Evolutionary conservation across 2,329 filamentous ascomycete genomes (phyloP).

Genomic region (Penicillium corylophilum): DNA sequence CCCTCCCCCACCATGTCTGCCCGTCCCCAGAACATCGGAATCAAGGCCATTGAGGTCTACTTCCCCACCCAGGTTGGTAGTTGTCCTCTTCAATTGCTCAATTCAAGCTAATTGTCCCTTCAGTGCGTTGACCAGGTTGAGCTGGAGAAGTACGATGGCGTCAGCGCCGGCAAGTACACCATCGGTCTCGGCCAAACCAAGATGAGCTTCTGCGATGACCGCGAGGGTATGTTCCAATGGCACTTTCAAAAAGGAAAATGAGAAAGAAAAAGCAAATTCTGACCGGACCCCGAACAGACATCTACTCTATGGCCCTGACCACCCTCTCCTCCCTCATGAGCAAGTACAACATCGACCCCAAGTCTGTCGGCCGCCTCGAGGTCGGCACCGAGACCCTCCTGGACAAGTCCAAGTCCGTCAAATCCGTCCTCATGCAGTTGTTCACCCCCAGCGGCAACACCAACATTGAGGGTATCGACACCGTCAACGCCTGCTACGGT

Average conservation of each 20-base stretch:
- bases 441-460: slow-evolving; percentile 71
- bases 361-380: slow-evolving; percentile 76
- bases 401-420: slow-evolving; percentile 90
- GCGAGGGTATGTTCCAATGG: slow-evolving; percentile 63
- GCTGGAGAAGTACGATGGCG: slow-evolving; percentile 84
- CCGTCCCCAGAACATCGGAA: slow-evolving; percentile 83
- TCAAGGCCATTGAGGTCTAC: slow-evolving; percentile 90
- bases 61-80: slow-evolving; percentile 69
- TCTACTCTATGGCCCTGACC: slow-evolving; percentile 82
- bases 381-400: slow-evolving; percentile 83
- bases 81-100: background rate
- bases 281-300: slow-evolving; percentile 57
- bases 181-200: slow-evolving; percentile 88
- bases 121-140: slow-evolving; percentile 82
- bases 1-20: slow-evolving; percentile 60
- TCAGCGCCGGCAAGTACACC: slow-evolving; percentile 79
- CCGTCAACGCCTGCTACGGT: slow-evolving; percentile 81
- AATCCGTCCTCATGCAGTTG: slow-evolving; percentile 83
- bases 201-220: slow-evolving; percentile 90
- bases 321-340: slow-evolving; percentile 73
- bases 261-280: background rate
- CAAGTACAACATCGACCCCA: slow-evolving; percentile 80
- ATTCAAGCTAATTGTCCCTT: slow-evolving; percentile 12
- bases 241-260: background rate
- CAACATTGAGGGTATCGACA: slow-evolving; percentile 81